Percentiles rank a stretch among this genome's conserved stretches.
Conservation (phyloP, 2,329 filamentous ascomycete genomes). For the Akanthomyces uredinophilus region DNA sequence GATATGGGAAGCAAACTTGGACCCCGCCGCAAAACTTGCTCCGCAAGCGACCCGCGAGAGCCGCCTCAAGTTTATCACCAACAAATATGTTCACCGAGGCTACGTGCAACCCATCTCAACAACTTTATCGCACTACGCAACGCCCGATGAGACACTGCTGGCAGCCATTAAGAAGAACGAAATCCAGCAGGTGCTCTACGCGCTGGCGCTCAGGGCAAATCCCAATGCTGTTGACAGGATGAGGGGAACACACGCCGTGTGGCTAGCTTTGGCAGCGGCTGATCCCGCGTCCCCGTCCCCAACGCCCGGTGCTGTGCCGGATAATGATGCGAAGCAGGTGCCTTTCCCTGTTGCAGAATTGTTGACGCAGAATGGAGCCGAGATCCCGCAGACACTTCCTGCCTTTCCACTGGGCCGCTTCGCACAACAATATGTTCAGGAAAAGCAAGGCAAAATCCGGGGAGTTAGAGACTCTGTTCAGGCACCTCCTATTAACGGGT, state of each 20-base stretch:
- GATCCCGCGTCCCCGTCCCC: constrained; percentile 76
- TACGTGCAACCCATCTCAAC: constrained; percentile 76
- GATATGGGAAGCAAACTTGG: constrained; percentile 87
- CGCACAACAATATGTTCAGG: constrained; percentile 79
- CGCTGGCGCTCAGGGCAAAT: constrained; percentile 78
- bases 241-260: constrained; percentile 81
- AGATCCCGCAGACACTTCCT: constrained; percentile 70
- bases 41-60: constrained; percentile 81
- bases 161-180: constrained; percentile 96
- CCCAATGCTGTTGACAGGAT: constrained; percentile 83
- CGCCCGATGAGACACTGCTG: constrained; percentile 80
- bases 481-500: constrained; percentile 48
- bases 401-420: constrained; percentile 78
- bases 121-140: constrained; percentile 69
- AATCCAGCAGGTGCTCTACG: constrained; percentile 87
- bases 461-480: constrained; percentile 54
- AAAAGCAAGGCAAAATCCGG: constrained; percentile 54
- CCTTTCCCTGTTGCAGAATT: constrained; percentile 89
- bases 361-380: constrained; percentile 87
- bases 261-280: constrained; percentile 84
- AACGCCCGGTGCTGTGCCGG: constrained; percentile 36
- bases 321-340: constrained; percentile 48
- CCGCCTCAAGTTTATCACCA: constrained; percentile 87
- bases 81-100: constrained; percentile 82
- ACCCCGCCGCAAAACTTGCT: constrained; percentile 65